Conservation (phyloP, 2,329 filamentous ascomycete species). For the Iodosphaeria phyllophila region DNA sequence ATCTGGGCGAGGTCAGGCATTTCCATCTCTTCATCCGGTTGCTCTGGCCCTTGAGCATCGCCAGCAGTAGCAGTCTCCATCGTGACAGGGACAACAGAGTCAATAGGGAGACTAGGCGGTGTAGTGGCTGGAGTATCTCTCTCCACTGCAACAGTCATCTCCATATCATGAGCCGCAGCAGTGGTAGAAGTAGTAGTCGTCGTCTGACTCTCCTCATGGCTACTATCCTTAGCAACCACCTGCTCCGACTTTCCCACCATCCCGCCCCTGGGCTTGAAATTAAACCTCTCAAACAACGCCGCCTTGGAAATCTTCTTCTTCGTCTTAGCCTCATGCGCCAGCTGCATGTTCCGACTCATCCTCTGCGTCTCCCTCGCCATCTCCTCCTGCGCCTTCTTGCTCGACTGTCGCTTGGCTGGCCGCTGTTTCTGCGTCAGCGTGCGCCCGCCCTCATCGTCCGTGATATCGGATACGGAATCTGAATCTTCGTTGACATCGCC, state of each 20-base stretch:
- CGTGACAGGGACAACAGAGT: slow-evolving; percentile 2
- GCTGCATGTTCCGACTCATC: slow-evolving; percentile 73
- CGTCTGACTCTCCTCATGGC: slow-evolving; percentile 26
- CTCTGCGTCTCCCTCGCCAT: slow-evolving; percentile 92
- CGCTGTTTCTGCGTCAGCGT: slow-evolving; percentile 48
- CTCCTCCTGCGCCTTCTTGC: slow-evolving; percentile 86
- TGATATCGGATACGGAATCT: slow-evolving; percentile 35
- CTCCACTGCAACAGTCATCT: no score
- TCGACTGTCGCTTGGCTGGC: slow-evolving; percentile 57
- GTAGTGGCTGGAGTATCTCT: slow-evolving; percentile 58
- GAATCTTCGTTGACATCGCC: slow-evolving; percentile 21
- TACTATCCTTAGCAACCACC: slow-evolving; percentile 5
- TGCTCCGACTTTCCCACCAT: no score
- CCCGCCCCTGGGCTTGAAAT: slow-evolving; percentile 39
- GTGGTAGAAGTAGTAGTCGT: slow-evolving; percentile 23
- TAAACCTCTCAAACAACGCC: slow-evolving; percentile 70
- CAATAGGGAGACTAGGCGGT: slow-evolving; percentile 19
- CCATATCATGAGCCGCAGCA: slow-evolving; percentile 32
- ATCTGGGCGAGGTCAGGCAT: slow-evolving; percentile 20
- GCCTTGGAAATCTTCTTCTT: slow-evolving; percentile 80
- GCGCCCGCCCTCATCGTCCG: slow-evolving; percentile 42
- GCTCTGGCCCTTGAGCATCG: slow-evolving; percentile 1
- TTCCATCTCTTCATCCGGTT: slow-evolving; percentile 14
- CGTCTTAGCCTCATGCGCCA: slow-evolving; percentile 75
- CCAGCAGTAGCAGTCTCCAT: slow-evolving; percentile 2